A percentile compares a stretch with the other conserved stretches of the same genome.
Conservation (phyloP, 257 asterid species). For the Nicotiana noctiflora region DNA sequence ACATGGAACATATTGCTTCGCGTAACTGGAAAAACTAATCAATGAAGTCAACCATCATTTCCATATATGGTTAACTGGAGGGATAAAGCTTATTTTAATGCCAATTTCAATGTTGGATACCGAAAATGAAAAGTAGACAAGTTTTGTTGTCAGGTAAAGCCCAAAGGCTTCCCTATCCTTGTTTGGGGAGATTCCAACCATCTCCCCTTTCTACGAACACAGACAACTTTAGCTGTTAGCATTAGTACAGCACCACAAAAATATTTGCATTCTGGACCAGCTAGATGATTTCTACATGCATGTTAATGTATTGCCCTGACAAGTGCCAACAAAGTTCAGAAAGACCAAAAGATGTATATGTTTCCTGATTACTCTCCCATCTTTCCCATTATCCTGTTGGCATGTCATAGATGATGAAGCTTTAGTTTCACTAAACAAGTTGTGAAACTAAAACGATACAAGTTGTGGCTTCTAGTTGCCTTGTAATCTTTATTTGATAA, state of each 20-base stretch:
- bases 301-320: not conserved
- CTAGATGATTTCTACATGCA: not conserved
- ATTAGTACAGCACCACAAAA: not conserved
- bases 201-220: not conserved
- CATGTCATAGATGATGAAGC: not conserved
- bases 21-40: not conserved
- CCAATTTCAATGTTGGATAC: not conserved
- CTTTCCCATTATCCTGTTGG: not conserved
- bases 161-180: not conserved
- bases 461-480: not conserved
- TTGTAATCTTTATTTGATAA: not conserved
- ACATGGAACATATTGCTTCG: not conserved
- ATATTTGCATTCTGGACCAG: not conserved
- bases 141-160: not conserved
- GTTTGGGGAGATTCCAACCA: not conserved
- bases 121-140: not conserved
- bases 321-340: not conserved
- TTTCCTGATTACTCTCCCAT: not conserved
- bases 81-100: not conserved
- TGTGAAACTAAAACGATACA: no score
- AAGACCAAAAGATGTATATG: not conserved
- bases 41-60: not conserved
- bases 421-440: not conserved
- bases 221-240: not conserved
- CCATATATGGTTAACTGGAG: not conserved